Evolutionary conservation across 176 grass and related monocot species (phyloP).

Genomic region (Carex littledalei): DNA sequence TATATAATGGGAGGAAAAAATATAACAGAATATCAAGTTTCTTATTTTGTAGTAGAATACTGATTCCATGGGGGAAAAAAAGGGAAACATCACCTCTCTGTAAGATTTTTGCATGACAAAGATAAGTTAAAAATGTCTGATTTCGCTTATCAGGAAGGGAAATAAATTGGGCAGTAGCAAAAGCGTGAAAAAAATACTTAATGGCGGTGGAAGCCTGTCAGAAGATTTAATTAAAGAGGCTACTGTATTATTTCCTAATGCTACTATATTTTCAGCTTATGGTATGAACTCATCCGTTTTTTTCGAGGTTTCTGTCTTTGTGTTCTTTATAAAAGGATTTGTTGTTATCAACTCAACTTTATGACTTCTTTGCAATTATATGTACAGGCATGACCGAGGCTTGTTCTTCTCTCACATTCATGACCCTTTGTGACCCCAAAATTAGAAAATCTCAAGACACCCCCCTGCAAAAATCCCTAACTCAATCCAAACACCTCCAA

Average conservation of each 20-base stretch:
- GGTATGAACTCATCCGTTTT: constrained; percentile 30
- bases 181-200: constrained; percentile 65
- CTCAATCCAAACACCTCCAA: not conserved
- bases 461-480: not conserved
- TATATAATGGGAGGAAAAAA: not conserved
- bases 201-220: constrained; percentile 57
- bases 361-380: not conserved
- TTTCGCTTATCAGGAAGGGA: constrained; percentile 37
- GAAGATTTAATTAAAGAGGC: constrained; percentile 44
- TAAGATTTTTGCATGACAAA: not conserved
- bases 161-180: constrained; percentile 10
- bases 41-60: not conserved
- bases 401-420: constrained; percentile 89
- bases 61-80: not conserved
- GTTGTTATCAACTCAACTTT: not conserved
- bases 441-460: constrained; percentile 10
- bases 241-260: constrained; percentile 44
- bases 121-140: not conserved
- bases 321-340: not conserved
- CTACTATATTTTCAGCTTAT: constrained; percentile 74
- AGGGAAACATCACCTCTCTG: not conserved
- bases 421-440: constrained; percentile 33
- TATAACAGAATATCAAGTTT: not conserved
- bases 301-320: not conserved
- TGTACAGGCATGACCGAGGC: constrained; percentile 87